Evolutionary conservation across 495 filamentous ascomycete genomes (phyloP), one percentile per base, ranked within the genome.

Genomic region (Podospora bellae-mahoneyi): DNA sequence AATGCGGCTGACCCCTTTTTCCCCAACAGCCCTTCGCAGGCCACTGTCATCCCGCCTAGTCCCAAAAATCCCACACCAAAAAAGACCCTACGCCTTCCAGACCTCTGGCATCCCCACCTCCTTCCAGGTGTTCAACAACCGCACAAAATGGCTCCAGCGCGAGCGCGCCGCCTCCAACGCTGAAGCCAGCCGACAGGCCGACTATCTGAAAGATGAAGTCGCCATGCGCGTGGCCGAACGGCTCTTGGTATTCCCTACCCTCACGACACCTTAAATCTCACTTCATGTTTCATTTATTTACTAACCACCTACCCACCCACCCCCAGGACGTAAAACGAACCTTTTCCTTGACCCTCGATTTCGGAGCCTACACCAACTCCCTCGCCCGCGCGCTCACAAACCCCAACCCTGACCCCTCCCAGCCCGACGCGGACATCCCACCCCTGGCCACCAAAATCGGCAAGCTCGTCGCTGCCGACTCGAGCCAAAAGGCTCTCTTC

Each of bases 291-390:
- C 23, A 23, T 23, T 23, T 23, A 23, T 23, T 2, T 28, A 9
- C 10, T 20, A 48, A 60, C 20, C n/a, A 66, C 59, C 20, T 16
- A 66, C 59, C 61, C 57, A 27, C 16, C 7, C 30, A 32, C 55
- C 55, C 19, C 57, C 70, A 96, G 91, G 92, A 97, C 73, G 94
- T 98, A 80, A 96, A 96, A 71, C 92, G 96, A 28, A 81, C 86
- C 44, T 95, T 96, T 76, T 88, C 90, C 27, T 80, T 87, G 61
- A 92, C 94, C 58, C 92, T 99, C 71, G 96, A 99, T 78, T 88
- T 97, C 27, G 96, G 95, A 68, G 94, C 96, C 68, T 97, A 97
- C 77, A 88, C 93, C 66, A 97, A 94, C 84, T 95, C 97, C 81
- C 91, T 99, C 74, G 95, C 93, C 6, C 86, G 87, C 65, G 88